Base-by-base conservation (phyloP, 139 green algal genomes). In the Chlorella sp. region DNA sequence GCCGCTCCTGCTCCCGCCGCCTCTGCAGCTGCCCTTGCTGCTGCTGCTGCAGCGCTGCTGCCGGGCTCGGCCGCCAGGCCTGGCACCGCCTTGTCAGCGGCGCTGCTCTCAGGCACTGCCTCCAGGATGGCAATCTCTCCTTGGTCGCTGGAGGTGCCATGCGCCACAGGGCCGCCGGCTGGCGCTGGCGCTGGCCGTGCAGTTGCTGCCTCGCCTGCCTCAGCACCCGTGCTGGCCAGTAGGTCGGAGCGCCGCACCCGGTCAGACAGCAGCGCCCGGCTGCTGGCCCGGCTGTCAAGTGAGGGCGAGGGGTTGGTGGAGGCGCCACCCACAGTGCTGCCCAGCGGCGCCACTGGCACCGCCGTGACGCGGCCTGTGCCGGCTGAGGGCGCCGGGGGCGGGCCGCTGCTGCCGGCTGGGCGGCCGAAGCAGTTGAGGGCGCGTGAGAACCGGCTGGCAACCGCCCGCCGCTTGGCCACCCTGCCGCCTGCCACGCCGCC, bases 261-360 rank as follows among this genome's bases (percentile, higher is more conserved):
- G 28, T 74, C 81, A 17, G 28, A 36, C 0, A 85, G 81, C 69
- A 85, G 81, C 69, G 30, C 56, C 0, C 67, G 28, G 67, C 67
- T 73, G 80, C 80, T 85, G 48, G 70, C 51, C 22, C 81, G 51
- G 81, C 67, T 80, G 70, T 85, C 81, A 13, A 64, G 13, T 7
- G 80, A 85, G 0, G 80, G 80, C 0, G 80, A 85, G 80, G 80
- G 41, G 48, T 69, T 19, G 48, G 68, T 22, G 24, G 80, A 85
- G 62, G 64, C 36, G 0, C 40, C 43, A 43, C 36, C 54, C n/a
- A 19, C 62, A 51, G 36, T 28, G 43, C 26, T 75, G 62, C 13
- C 19, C 40, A 32, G 16, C 11, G 11, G 17, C 3, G 30, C 43
- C 28, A 24, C 40, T 30, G 30, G 73, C 30, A 28, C 46, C 30